Evolutionary conservation across 192 early-diverging fungal species (phyloP), one percentile per base, ranked within the genome.

Genomic region (Tieghemiomyces parasiticus): DNA sequence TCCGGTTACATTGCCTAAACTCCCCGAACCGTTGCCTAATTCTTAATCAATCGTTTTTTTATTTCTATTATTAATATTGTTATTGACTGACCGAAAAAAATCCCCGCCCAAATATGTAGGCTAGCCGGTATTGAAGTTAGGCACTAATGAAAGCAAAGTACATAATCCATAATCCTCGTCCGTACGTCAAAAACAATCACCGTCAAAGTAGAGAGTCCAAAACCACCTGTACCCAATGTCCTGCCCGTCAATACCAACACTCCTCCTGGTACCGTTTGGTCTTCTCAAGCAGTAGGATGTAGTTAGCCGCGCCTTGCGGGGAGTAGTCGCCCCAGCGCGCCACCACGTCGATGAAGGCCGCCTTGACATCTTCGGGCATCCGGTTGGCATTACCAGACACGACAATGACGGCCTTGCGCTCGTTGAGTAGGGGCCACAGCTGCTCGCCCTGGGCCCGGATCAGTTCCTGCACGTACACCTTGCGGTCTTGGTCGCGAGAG

Each of bases 381-480:
- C 79, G 71, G 50, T 81, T 78, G 0, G 86, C 76, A 62, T 81
- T 84, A 3, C 90, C 93, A 1, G 86, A 91, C 10, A 97, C 66
- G 31, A 83, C 78, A 24, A 97, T 65, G 29, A 63, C 62, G 0
- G 82, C 89, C 8, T 73, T 63, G 19, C 71, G 64, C 16, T 76
- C 63, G 14, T 72, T 51, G 12, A 97, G 67, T 35, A 81, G 60
- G 9, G 78, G 68, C 81, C 83, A 92, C 31, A 97, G 49, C 22
- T 79, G 46, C 2, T 65, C 46, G 1, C 71, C 67, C 29, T 90
- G 68, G 60, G 86, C 67, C 28, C 28, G 55, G 28, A 73, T 73
- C 16, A 63, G 50, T 35, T 71, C 53, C 68, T 70, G 70, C 52
- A 72, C 61, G 26, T 73, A 71, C 0, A 65, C 38, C 25, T 63